Percentiles rank a stretch among this genome's conserved stretches.
phyloP scores from a whole-genome alignment of 2,329 filamentous ascomycete species.

The Coniella vitis region DNA sequence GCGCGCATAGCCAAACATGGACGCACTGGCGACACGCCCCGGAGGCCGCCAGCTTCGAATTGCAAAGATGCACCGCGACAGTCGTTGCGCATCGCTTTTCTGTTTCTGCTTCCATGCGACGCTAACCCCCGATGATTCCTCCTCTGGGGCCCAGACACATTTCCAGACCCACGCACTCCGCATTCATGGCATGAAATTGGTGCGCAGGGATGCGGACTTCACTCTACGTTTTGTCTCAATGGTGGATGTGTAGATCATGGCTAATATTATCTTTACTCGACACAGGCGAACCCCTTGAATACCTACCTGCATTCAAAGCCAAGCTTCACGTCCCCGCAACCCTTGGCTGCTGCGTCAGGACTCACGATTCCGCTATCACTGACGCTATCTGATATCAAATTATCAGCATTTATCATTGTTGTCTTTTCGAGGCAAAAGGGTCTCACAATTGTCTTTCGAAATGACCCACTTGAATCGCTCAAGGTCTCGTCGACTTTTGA shows the following conservation, averaged over 20 bases:
- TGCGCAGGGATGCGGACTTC: conserved; percentile 29
- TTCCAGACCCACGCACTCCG: conserved; percentile 17
- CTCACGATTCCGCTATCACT: conserved; percentile 97
- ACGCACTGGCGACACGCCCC: not conserved
- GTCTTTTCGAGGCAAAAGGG: conserved; percentile 98
- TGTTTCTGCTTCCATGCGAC: not conserved
- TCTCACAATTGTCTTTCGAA: conserved; percentile 91
- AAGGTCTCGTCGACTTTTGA: conserved; percentile 99
- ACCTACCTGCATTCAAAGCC: conserved; percentile 91
- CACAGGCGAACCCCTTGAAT: conserved; percentile 85
- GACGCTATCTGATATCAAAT: conserved; percentile 87
- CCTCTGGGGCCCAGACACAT: conserved; percentile 10
- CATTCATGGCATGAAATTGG: conserved; percentile 29
- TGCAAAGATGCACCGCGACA: not conserved
- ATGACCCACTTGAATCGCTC: conserved; percentile 94
- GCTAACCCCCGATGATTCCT: conserved; percentile 6
- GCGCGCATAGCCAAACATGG: not conserved
- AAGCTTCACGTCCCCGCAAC: conserved; percentile 85
- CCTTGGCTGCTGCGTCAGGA: conserved; percentile 82
- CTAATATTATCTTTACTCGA: conserved; percentile 46
- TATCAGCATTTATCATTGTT: conserved; percentile 94
- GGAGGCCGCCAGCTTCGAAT: not conserved
- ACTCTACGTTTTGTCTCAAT: conserved; percentile 21
- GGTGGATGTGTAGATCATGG: conserved; percentile 28
- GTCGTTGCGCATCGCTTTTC: not conserved